Conservation (phyloP, 2,329 filamentous ascomycete genomes). For the Aspergillus oerlinghausenensis region DNA sequence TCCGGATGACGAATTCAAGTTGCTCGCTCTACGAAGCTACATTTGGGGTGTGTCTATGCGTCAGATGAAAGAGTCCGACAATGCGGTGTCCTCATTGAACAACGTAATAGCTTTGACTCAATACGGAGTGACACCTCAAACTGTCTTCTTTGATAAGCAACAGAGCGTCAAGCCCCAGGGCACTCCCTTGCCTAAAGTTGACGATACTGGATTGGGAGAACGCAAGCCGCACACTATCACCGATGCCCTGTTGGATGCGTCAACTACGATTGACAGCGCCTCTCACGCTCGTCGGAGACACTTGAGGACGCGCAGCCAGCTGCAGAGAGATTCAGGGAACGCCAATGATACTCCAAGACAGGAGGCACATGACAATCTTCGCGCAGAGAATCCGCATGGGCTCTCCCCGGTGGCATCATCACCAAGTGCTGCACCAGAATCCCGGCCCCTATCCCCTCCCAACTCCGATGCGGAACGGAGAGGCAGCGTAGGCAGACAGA, state of each 20-base stretch:
- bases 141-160: slow-evolving; percentile 84
- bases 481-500: slow-evolving; percentile 21
- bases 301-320: slow-evolving; percentile 37
- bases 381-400: slow-evolving; percentile 22
- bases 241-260: slow-evolving; percentile 87
- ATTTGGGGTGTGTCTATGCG: slow-evolving; percentile 80
- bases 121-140: slow-evolving; percentile 75
- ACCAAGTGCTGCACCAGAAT: slow-evolving; percentile 26
- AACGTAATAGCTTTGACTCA: slow-evolving; percentile 70
- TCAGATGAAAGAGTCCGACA: slow-evolving; percentile 52
- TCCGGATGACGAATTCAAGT: slow-evolving; percentile 80
- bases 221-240: slow-evolving; percentile 69
- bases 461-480: slow-evolving; percentile 31
- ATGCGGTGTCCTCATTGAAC: slow-evolving; percentile 50
- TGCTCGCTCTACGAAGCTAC: slow-evolving; percentile 81
- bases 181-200: slow-evolving; percentile 21
- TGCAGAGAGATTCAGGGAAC: slow-evolving; percentile 29
- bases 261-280: slow-evolving; percentile 72
- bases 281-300: slow-evolving; percentile 47
- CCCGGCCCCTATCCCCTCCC: slow-evolving; percentile 31
- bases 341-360: slow-evolving; percentile 13
- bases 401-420: slow-evolving; percentile 36
- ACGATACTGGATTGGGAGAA: slow-evolving; percentile 31
- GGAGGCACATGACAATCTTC: slow-evolving; percentile 19
- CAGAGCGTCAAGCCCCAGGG: slow-evolving; percentile 46